Conservation (phyloP, 768 basidiomycete genomes). For the Leucosporidium scottii region DNA sequence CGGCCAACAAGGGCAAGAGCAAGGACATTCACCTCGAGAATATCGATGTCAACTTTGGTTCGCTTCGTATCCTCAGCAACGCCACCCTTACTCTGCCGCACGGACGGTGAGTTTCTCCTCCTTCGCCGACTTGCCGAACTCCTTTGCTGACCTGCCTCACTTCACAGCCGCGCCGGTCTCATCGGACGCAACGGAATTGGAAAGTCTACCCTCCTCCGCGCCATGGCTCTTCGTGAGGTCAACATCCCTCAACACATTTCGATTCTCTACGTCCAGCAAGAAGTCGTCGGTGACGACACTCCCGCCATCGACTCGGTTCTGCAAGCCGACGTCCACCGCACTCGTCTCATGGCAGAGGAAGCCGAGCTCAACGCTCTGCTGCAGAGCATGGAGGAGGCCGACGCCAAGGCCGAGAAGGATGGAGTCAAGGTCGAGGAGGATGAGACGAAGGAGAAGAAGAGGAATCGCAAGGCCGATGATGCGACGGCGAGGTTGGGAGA, state of each 20-base stretch:
- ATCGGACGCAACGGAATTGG: slow-evolving; percentile 81
- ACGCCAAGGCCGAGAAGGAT: slow-evolving; percentile 19
- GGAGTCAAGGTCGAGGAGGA: slow-evolving; percentile 57
- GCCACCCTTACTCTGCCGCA: slow-evolving; percentile 80
- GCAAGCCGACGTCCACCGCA: slow-evolving; percentile 99
- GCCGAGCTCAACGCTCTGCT: slow-evolving; percentile 63
- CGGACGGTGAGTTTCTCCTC: slow-evolving; percentile 44
- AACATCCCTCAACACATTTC: slow-evolving; percentile 86
- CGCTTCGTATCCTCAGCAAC: slow-evolving; percentile 78
- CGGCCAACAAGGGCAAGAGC: slow-evolving; percentile 73
- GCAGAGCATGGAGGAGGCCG: slow-evolving; percentile 35
- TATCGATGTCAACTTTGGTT: slow-evolving; percentile 82
- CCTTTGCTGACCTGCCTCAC: not conserved
- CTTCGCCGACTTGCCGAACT: not conserved
- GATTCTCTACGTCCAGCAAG: slow-evolving; percentile 97
- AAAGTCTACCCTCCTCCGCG: slow-evolving; percentile 89
- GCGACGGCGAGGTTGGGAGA: slow-evolving; percentile 62
- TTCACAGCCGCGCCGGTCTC: slow-evolving; percentile 61
- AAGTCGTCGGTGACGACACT: slow-evolving; percentile 92
- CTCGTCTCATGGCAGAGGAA: slow-evolving; percentile 83
- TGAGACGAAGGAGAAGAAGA: slow-evolving; percentile 28
- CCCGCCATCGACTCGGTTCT: slow-evolving; percentile 85
- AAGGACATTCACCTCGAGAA: slow-evolving; percentile 92
- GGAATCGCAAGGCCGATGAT: slow-evolving; percentile 42
- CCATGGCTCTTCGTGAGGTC: slow-evolving; percentile 90